Evolutionary conservation across 2,329 filamentous ascomycete genomes (phyloP), one percentile per base, ranked within the genome.

Genomic region (Penicillium glabrum): DNA sequence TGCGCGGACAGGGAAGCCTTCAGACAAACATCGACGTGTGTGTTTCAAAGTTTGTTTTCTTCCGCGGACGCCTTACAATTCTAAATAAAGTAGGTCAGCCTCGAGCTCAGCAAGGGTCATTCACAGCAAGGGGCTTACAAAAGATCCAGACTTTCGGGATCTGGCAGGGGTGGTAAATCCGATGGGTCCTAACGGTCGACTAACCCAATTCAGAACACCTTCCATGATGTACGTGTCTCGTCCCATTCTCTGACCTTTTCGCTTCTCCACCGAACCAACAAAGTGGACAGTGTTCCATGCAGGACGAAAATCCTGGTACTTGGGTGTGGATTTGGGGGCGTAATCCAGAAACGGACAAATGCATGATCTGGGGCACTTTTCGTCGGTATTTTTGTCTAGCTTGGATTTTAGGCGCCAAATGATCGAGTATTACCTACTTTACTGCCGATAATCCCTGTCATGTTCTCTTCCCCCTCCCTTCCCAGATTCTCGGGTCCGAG

Each of bases 121-220:
- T 46, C 4, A 29, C 21, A 50, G 47, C 21, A 39, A 50, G 33
- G 47, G 35, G 23, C 1, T 19, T 19, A 19, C n/a, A 33, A 41
- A 14, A 14, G 21, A 35, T 3, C 47, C 47, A 41, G 33, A 29
- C 19, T 24, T 9, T 19, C 35, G 47, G 47, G 33, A 41, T 27
- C 26, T 29, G 8, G 9, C 24, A 29, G 23, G 14, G 23, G 5
- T 3, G 14, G 14, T 10, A 14, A 6, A 27, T 11, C 26, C 37
- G 19, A 50, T 47, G 53, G 51, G 37, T 53, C 52, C 37, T 31
- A 61, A 63, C 60, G 61, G 60, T 52, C 58, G 51, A 57, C 57
- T 59, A 62, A 54, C 61, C 51, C 5, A 44, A 56, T 63, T 21
- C 9, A 50, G 47, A 50, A 19, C 35, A 39, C 19, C 31, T 16